Conservation (phyloP, 2,329 filamentous ascomycete genomes). For the Amesomyces nigricolor region DNA sequence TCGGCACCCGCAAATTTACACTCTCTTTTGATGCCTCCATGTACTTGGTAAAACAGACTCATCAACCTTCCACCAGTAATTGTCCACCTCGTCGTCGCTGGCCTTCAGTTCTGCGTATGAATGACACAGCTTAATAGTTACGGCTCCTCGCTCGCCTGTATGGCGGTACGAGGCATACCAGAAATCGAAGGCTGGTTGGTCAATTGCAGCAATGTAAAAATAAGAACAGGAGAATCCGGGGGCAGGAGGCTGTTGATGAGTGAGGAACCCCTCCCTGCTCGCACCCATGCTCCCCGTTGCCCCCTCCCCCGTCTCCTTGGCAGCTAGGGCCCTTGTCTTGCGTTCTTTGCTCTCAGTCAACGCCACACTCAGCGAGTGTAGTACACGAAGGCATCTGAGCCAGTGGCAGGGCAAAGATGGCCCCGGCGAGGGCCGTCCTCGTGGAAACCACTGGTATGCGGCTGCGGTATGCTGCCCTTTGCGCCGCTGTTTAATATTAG, state of each 20-base stretch:
- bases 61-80: no score
- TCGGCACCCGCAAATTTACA: neutral
- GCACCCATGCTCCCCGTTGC: neutral
- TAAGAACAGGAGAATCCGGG: constrained; percentile 8
- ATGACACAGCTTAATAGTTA: neutral
- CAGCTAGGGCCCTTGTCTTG: constrained; percentile 16
- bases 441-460: constrained; percentile 18
- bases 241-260: neutral
- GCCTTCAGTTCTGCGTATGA: constrained; percentile 3
- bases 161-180: neutral
- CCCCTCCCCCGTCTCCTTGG: constrained; percentile 15
- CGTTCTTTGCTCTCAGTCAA: constrained; percentile 17
- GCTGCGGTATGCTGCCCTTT: constrained; percentile 8
- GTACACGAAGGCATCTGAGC: constrained; percentile 5
- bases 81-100: neutral
- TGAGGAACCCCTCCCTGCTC: neutral
- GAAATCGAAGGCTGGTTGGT: neutral
- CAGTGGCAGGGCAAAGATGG: constrained; percentile 15
- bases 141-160: neutral
- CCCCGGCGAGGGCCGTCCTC: constrained; percentile 10
- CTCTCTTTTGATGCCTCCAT: no score
- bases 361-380: constrained; percentile 22
- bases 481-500: constrained; percentile 21
- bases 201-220: constrained; percentile 15
- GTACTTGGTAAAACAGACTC: neutral